phyloP scores from a whole-genome alignment of 176 grass and related monocot genomes.

The Oryza glumipatula region DNA sequence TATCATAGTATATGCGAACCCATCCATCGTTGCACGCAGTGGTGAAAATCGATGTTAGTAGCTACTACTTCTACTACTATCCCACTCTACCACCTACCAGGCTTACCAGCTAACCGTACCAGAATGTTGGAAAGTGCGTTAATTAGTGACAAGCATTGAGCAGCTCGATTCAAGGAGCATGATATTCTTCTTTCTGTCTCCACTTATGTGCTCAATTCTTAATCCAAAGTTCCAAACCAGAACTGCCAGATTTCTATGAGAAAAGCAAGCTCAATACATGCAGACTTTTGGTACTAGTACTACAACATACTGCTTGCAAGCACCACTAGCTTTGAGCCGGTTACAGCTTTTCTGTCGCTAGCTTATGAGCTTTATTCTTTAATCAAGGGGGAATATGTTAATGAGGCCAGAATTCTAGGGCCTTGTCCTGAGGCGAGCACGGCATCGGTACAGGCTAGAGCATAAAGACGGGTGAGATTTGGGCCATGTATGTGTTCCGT shows the following conservation, averaged over 20 bases:
- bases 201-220: constrained; percentile 13
- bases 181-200: constrained; percentile 23
- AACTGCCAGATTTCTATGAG: constrained; percentile 40
- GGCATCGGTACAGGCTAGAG: background rate
- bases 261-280: constrained; percentile 30
- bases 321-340: constrained; percentile 27
- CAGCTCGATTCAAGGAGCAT: constrained; percentile 3
- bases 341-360: constrained; percentile 39
- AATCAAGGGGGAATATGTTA: background rate
- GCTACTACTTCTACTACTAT: background rate
- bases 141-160: background rate
- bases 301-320: constrained; percentile 15
- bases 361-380: constrained; percentile 28
- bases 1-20: too few relatives aligned
- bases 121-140: background rate
- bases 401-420: constrained; percentile 43
- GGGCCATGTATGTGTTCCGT: constrained; percentile 45
- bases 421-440: constrained; percentile 49
- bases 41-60: background rate
- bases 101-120: background rate
- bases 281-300: constrained; percentile 21
- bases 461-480: constrained; percentile 43
- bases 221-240: constrained; percentile 21
- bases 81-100: background rate
- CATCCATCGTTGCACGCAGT: background rate